Conservation (phyloP, 805 yeast species). For the Cyberlindnera euphorbiiphila region DNA sequence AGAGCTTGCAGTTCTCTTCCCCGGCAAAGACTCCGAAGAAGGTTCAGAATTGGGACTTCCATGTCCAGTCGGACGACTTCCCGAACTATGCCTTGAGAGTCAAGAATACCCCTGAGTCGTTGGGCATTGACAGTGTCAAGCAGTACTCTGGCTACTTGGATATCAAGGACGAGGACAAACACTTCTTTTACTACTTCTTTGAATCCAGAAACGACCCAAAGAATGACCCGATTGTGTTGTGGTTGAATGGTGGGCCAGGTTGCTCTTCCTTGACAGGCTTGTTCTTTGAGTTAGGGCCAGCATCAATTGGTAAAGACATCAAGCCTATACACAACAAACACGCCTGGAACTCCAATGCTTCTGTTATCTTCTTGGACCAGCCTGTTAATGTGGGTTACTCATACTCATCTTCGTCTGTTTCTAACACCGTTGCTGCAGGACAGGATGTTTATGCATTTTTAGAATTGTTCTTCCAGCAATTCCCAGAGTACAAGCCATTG, state of each 20-base stretch:
- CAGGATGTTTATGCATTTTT: constrained; percentile 77
- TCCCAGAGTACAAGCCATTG: constrained; percentile 49
- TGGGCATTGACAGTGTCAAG: constrained; percentile 77
- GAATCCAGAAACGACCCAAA: constrained; percentile 87
- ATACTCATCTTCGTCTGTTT: constrained; percentile 58
- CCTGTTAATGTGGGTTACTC: constrained; percentile 85
- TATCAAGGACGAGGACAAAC: constrained; percentile 78
- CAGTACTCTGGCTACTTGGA: constrained; percentile 87
- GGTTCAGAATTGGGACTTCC: constrained; percentile 34
- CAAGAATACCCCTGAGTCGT: constrained; percentile 51
- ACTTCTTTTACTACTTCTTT: constrained; percentile 80
- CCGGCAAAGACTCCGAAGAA: constrained; percentile 42
- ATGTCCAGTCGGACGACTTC: constrained; percentile 35
- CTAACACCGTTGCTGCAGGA: constrained; percentile 78
- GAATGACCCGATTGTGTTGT: constrained; percentile 78
- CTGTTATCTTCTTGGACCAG: constrained; percentile 83
- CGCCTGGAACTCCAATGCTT: constrained; percentile 83
- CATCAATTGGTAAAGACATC: constrained; percentile 57
- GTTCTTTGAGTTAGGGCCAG: constrained; percentile 83
- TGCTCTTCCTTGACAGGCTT: constrained; percentile 86
- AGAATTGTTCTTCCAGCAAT: constrained; percentile 74
- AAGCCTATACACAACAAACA: constrained; percentile 68
- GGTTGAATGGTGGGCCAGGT: constrained; percentile 97
- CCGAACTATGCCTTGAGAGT: constrained; percentile 58
- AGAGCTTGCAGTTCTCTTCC: constrained; percentile 45